Evolutionary conservation across 2,329 filamentous ascomycete genomes (phyloP), one percentile per base, ranked within the genome.

Genomic region (Elsinoe australis): DNA sequence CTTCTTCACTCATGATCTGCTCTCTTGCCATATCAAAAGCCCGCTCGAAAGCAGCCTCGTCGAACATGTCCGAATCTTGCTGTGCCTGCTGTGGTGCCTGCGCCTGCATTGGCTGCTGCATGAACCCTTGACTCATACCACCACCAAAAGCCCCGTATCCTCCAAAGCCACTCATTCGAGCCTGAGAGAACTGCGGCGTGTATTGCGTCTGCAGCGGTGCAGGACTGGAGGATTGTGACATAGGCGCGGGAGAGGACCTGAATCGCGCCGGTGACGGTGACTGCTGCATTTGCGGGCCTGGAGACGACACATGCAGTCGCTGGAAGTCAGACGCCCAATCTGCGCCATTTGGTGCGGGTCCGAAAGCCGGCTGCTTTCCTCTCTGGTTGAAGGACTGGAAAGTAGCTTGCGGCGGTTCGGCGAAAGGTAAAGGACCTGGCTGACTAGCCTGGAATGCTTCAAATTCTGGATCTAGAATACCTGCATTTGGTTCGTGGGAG

Each of bases 391-490:
- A 67, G 61, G 48, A 67, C 62, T 14, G 67, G 63, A 45, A 36
- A 41, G 64, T 58, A 24, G 62, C 61, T 9, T 60, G 61, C 31
- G 63, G 56, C 34, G 65, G 60, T 49, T 65, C 64, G 6, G 51
- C 50, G 63, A 59, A 44, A 61, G 61, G 9, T 58, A 60, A 29
- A 61, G 56, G 45, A 26, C 45, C 33, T 19, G 62, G 61, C 19
- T 63, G 60, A 15, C 74, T 74, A 32, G 72, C 70, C 63, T 84
- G 80, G 55, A 87, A 87, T 36, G 80, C 78, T 54, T 82, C 75
- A 58, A 86, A 85, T 56, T 86, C 82, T 28, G 72, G 70, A 56
- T 86, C 81, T 49, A 84, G 61, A 3, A 71, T 63, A 41, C 75
- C 73, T 52, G 71, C 70, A 58, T 72, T 73, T 21, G 70, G 68